Evolutionary conservation across 306 rosid species (phyloP).

Genomic region (Vigna unguiculata): DNA sequence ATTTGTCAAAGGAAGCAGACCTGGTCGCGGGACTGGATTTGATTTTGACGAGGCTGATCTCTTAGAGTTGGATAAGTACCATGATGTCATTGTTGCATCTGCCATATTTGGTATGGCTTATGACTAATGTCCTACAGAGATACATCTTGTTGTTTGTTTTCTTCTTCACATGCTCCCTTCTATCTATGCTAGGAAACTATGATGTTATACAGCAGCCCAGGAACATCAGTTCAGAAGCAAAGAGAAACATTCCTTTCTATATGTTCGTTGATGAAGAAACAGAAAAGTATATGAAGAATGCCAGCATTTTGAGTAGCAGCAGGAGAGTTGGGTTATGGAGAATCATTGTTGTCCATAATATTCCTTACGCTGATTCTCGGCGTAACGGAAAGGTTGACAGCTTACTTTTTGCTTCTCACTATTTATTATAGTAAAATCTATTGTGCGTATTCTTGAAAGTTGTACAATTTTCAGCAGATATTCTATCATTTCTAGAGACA

Average conservation of each 20-base stretch:
- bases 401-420: slow-evolving; percentile 16
- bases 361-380: slow-evolving; percentile 86
- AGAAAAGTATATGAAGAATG: slow-evolving; percentile 80
- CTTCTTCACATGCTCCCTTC: slow-evolving; percentile 49
- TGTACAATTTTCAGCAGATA: slow-evolving; percentile 1
- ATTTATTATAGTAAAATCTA: slow-evolving; percentile 2
- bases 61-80: slow-evolving; percentile 80
- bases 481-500: slow-evolving; percentile 7
- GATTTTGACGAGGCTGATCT: slow-evolving; percentile 91
- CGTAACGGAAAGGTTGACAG: slow-evolving; percentile 94
- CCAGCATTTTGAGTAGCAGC: slow-evolving; percentile 69
- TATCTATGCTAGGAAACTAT: slow-evolving; percentile 78
- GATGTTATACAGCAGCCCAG: slow-evolving; percentile 92
- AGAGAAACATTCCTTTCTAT: slow-evolving; percentile 75
- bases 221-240: slow-evolving; percentile 75
- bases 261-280: slow-evolving; percentile 96
- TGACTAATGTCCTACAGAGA: slow-evolving; percentile 20
- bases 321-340: slow-evolving; percentile 91
- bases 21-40: slow-evolving; percentile 88
- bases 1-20: slow-evolving; percentile 89
- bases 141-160: slow-evolving; percentile 26
- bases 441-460: background rate
- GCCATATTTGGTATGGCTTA: slow-evolving; percentile 79
- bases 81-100: slow-evolving; percentile 94
- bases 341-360: slow-evolving; percentile 77